These are phyloP conservation scores for Cladosporium halotolerans DNA, from an alignment of 2,329 filamentous ascomycete species.

Conservation along the genomic window DNA sequence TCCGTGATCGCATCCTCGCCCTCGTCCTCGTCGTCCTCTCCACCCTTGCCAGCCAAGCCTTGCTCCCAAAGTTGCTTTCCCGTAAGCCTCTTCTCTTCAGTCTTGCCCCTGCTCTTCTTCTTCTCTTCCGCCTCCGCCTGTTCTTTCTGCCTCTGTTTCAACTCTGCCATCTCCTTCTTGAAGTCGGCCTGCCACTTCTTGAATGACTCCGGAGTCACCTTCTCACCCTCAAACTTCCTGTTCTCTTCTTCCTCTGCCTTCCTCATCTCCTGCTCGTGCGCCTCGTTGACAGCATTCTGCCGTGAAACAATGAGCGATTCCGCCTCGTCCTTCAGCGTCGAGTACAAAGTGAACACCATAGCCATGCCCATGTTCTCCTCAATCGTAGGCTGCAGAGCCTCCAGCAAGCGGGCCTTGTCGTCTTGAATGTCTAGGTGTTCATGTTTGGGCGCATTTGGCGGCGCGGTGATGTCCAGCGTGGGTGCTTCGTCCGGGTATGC, in stretches of 20 bases:
- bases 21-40: constrained; percentile 63
- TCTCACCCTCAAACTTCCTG: constrained; percentile 86
- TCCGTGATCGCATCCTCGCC: constrained; percentile 52
- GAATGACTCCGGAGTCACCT: constrained; percentile 83
- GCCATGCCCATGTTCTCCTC: constrained; percentile 95
- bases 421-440: constrained; percentile 70
- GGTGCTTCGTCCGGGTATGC: constrained; percentile 86
- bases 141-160: constrained; percentile 49
- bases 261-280: constrained; percentile 48
- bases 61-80: constrained; percentile 48
- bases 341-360: constrained; percentile 91
- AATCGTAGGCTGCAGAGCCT: constrained; percentile 65
- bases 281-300: constrained; percentile 54
- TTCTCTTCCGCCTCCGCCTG: constrained; percentile 66
- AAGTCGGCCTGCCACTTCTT: constrained; percentile 76
- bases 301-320: constrained; percentile 76
- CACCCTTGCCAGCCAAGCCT: constrained; percentile 53
- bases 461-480: constrained; percentile 68
- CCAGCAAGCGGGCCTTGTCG: constrained; percentile 70
- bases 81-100: constrained; percentile 77
- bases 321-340: constrained; percentile 81
- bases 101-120: constrained; percentile 44
- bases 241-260: constrained; percentile 86
- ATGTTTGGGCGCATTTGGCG: constrained; percentile 64
- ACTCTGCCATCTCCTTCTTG: constrained; percentile 71